These are phyloP conservation scores for Macrocybe sp. DNA, from an alignment of 1,284 basidiomycete species.

Conservation along the genomic window DNA sequence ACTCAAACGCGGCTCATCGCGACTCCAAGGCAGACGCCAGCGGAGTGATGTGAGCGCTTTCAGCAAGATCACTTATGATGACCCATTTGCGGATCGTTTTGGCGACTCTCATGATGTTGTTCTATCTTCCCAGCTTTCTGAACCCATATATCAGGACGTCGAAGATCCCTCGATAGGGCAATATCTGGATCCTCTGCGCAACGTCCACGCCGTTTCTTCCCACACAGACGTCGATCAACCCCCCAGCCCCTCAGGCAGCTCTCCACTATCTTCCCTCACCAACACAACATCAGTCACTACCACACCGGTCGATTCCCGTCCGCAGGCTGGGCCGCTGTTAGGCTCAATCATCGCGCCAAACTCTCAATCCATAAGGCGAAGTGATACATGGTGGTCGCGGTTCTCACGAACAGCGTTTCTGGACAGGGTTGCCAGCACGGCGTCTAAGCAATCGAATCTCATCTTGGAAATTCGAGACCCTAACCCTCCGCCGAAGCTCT, in stretches of 20 bases:
- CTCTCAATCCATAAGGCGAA: constrained; percentile 32
- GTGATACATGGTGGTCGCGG: constrained; percentile 45
- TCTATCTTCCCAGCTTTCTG: too few species aligned
- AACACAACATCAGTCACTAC: background rate
- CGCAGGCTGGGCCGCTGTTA: constrained; percentile 18
- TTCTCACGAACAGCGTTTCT: constrained; percentile 40
- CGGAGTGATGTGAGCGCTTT: constrained; percentile 32
- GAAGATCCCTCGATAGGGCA: too few species aligned
- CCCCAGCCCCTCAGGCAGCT: too few species aligned
- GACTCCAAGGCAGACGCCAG: constrained; percentile 32
- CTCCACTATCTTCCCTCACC: too few species aligned
- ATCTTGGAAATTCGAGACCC: constrained; percentile 64
- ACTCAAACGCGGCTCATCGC: too few species aligned
- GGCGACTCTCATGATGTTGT: too few species aligned
- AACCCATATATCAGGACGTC: too few species aligned
- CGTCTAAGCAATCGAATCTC: constrained; percentile 24
- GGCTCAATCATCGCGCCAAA: constrained; percentile 20
- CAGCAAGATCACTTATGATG: constrained; percentile 27
- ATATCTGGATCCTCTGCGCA: too few species aligned
- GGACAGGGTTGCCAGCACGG: constrained; percentile 52
- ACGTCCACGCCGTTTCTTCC: constrained; percentile 13
- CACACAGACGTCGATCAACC: constrained; percentile 8
- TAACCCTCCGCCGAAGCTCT: constrained; percentile 58
- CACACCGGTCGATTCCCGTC: constrained; percentile 10
- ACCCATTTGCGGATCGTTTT: constrained; percentile 53